Conservation (phyloP, 1,284 basidiomycete species). For the Sanguinoderma infundibulare region DNA sequence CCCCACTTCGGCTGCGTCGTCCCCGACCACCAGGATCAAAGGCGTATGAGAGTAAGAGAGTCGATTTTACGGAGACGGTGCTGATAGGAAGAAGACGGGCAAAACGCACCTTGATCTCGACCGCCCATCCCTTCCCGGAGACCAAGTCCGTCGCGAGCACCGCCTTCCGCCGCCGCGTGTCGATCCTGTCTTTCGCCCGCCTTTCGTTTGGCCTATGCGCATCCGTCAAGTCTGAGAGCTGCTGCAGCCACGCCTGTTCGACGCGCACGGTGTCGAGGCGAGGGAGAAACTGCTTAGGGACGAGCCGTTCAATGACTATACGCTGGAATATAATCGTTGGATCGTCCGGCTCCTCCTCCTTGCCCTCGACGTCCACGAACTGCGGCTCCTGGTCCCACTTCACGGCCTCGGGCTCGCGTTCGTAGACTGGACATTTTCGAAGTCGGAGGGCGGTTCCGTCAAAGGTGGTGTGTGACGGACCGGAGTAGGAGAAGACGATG, state of each 20-base stretch:
- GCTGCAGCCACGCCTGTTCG: constrained; percentile 62
- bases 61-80: background rate
- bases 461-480: constrained; percentile 52
- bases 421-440: constrained; percentile 51
- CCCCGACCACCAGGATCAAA: background rate
- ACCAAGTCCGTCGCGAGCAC: constrained; percentile 80
- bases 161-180: constrained; percentile 56
- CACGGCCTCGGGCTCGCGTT: constrained; percentile 6
- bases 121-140: constrained; percentile 60
- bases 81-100: background rate
- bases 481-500: constrained; percentile 82
- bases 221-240: constrained; percentile 53
- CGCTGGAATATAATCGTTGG: constrained; percentile 67
- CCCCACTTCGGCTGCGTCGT: constrained; percentile 91
- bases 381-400: constrained; percentile 8
- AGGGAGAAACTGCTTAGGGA: constrained; percentile 65
- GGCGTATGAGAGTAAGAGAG: constrained; percentile 1
- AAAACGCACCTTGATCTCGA: constrained; percentile 84
- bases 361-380: background rate
- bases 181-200: constrained; percentile 58
- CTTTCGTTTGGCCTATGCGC: constrained; percentile 58
- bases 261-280: constrained; percentile 56
- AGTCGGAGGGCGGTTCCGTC: constrained; percentile 74
- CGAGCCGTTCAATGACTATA: constrained; percentile 59
- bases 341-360: constrained; percentile 54